phyloP scores from a whole-genome alignment of 179 eudicot species.

The Beta corolliflora region DNA sequence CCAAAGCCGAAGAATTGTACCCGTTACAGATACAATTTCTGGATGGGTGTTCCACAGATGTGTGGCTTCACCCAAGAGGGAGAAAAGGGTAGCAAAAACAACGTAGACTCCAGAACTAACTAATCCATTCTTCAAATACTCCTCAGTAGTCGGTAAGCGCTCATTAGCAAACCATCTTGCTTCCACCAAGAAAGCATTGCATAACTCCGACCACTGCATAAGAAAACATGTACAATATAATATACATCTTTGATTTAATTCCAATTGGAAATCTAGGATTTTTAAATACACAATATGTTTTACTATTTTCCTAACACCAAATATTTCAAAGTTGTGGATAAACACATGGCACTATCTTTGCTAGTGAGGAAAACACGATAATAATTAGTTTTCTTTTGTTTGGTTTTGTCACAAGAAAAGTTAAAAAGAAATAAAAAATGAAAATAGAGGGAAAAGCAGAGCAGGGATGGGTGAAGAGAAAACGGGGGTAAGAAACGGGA shows the following conservation, averaged over 20 bases:
- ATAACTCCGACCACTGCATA: slow-evolving; percentile 46
- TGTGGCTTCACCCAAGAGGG: slow-evolving; percentile 21
- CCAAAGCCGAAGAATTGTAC: slow-evolving; percentile 35
- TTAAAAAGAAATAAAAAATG: too few relatives aligned
- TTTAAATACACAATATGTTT: too few relatives aligned
- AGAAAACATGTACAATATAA: neutral
- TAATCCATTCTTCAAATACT: slow-evolving; percentile 40
- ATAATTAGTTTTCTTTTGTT: too few relatives aligned
- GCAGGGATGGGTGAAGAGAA: too few relatives aligned
- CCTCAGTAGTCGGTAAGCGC: slow-evolving; percentile 34
- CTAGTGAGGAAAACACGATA: too few relatives aligned
- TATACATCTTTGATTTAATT: neutral
- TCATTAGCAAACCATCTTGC: slow-evolving; percentile 40
- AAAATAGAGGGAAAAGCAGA: too few relatives aligned
- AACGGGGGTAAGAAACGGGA: too few relatives aligned
- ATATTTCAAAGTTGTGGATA: too few relatives aligned
- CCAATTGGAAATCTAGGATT: too few relatives aligned
- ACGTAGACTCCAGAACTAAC: slow-evolving; percentile 27
- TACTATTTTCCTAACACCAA: too few relatives aligned
- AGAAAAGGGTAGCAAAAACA: slow-evolving; percentile 14
- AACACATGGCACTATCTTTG: too few relatives aligned
- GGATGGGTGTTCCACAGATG: slow-evolving; percentile 7
- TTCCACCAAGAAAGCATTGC: slow-evolving; percentile 40
- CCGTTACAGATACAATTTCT: slow-evolving; percentile 9
- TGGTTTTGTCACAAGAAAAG: too few relatives aligned